Evolutionary conservation across 208 protist genomes (phyloP), one percentile per base, ranked within the genome.

Genomic region (Angomonas ambiguus): DNA sequence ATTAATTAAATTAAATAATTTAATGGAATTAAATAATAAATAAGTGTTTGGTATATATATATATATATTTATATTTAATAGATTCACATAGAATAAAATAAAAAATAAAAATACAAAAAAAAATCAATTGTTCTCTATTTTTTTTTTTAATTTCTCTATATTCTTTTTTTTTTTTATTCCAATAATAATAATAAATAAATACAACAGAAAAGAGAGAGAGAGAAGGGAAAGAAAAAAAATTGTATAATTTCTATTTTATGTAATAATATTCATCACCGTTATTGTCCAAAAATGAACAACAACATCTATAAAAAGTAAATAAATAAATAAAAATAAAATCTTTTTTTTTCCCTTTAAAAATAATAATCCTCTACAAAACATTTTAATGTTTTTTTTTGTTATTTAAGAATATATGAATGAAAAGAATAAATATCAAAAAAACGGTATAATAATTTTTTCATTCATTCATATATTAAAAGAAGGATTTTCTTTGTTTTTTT

Each of bases 301-400:
- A 55, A 55, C 4, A 55, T 5, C 6, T 22, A 8, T n/a, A 55
- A 55, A 55, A 18, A 18, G 28, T 4, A 25, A 55, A 18, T 10
- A 60, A 5, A 25, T 32, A 60, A 60, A 60, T 56, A 22, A 8
- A 6, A 22, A 56, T 25, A 56, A 22, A 22, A 22, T 6, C 5
- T 10, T 25, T 48, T 20, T 11, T 48, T 48, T 48, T 11, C 18
- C 11, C 11, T 20, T 48, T 11, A 48, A 48, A 48, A 48, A 11
- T 11, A 18, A n/a, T 20, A 18, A 48, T 18, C 49, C 6, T 25
- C n/a, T 56, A n/a, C 25, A 11, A 27, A 28, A 27, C 25, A 28
- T 8, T 11, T n/a, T 56, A 8, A 28, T 25, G 8, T 56, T 56
- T 56, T 81, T 35, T 48, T 48, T 56, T 27, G 13, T 24, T 8